Base-by-base conservation (phyloP, 2,329 filamentous ascomycete genomes). In the Verticillium zaregamsianum region DNA sequence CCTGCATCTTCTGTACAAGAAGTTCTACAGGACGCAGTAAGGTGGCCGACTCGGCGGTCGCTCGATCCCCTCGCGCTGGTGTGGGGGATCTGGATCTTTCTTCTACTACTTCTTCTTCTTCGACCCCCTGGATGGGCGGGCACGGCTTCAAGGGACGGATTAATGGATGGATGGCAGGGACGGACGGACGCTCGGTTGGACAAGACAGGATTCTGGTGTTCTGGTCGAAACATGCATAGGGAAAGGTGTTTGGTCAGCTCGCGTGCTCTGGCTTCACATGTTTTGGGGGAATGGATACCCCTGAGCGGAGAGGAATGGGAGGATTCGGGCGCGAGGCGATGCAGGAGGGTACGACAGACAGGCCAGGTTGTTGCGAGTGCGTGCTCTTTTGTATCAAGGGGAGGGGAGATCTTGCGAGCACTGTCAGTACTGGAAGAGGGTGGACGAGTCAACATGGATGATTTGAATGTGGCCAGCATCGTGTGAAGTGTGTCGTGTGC, bases 1-100 rank as follows among this genome's bases (percentile, higher is more conserved):
- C 78, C 82, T 99, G 81, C 95, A 99, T 83, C 82, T 98, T 76
- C 86, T 99, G 68, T 98, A 98, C 82, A 96, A 96, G 86, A 99
- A 99, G 83, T 99, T 99, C 77, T 99, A 99, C 74, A 81, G 87
- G 64, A 89, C 87, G 63, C 86, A 89, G 70, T 88, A 78, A 77
- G 32, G 25, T 35, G 45, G n/a, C 20, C 23, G n/a, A 25, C 20
- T 20, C 45, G 17, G 33, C 33, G 9, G n/a, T 23, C 8, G 9
- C 20, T 11, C 45, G 17, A n/a, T 23, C 45, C 45, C 11, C 45
- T 12, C 20, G 39, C 45, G 45, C 45, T 55, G 54, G 54, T 32
- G 31, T 8, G 25, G 15, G 54, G 14, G 25, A 6, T 23, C 23
- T 15, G 7, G 49, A 6, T 32, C 12, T 57, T 57, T 57, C 15